Base-by-base conservation (phyloP, 306 rosid genomes). In the Rosa persica region DNA sequence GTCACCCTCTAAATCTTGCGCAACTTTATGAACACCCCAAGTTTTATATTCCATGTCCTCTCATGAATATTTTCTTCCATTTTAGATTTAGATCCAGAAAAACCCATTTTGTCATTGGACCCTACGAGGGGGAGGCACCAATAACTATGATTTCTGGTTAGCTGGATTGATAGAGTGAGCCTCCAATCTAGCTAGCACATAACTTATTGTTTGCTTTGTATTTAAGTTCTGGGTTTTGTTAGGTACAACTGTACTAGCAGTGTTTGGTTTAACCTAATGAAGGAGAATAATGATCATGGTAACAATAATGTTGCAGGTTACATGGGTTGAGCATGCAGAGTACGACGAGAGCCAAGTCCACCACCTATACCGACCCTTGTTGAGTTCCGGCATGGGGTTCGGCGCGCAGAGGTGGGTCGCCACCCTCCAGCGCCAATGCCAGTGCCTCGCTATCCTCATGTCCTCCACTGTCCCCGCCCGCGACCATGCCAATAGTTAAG, bases 251-350 rank as follows among this genome's bases (percentile, higher is more conserved):
- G 25, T 74, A 46, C 68, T 27, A 3, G 30, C 36, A 22, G 17
- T 58, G 13, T 43, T 38, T 75, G 11, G 20, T 60, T 12, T 22
- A 23, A 16, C 48, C 47, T 75, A 43, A 20, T 25, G 13, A 36
- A 36, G 19, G 0, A 7, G 12, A 22, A 40, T 42, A 13, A 40
- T 23, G n/a, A 2, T 75, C 55, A 16, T 39, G 66, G 43, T 22
- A 5, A 46, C 12, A 23, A 44, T 47, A 12, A 68, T 68, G 54
- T 12, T 5, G 69, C 85, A 96, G 99, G 99, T 96, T 61, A 93
- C 97, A 39, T 96, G 99, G 99, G 96, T 96, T 72, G 99, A 96
- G 70, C 98, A 96, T 85, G 93, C 96, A 8, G 97, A 91, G 74
- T 93, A 91, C 64, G 99, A 96, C 0, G 98, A 93, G 58, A 93